These are phyloP conservation scores for Globisporangium parvum DNA, from an alignment of 352 stramenopile genomes.

Conservation along the genomic window DNA sequence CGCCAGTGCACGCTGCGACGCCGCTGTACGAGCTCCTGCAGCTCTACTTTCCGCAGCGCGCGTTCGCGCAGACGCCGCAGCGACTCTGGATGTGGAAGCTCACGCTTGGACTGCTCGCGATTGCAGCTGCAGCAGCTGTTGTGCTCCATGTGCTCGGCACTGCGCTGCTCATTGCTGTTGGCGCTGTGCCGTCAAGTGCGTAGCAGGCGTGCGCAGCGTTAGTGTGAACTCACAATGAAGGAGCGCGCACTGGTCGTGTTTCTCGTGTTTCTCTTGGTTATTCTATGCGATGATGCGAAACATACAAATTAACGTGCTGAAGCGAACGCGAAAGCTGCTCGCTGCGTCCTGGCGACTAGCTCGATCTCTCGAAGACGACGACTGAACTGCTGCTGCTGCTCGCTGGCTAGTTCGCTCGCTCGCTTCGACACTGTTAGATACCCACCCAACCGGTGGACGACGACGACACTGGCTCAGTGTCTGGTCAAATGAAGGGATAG, in stretches of 20 bases:
- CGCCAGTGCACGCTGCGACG: slow-evolving; percentile 18
- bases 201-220: not conserved
- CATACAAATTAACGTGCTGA: slow-evolving; percentile 15
- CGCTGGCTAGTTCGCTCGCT: not conserved
- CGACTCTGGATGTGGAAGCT: slow-evolving; percentile 72
- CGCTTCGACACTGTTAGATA: slow-evolving; percentile 13
- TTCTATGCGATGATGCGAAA: slow-evolving; percentile 6
- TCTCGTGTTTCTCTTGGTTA: slow-evolving; percentile 6
- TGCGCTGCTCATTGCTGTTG: slow-evolving; percentile 2
- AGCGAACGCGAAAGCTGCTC: not conserved
- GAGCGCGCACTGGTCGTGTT: slow-evolving; percentile 7
- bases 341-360: no score
- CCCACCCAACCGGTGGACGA: slow-evolving; percentile 16
- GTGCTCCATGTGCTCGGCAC: slow-evolving; percentile 2
- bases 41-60: slow-evolving; percentile 53
- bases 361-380: no score
- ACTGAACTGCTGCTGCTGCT: no score
- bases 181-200: no score
- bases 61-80: slow-evolving; percentile 49
- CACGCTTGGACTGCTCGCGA: slow-evolving; percentile 16
- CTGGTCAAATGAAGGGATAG: not conserved
- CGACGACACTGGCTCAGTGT: not conserved
- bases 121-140: not conserved
- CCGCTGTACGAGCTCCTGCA: slow-evolving; percentile 55
- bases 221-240: not conserved